phyloP scores from a whole-genome alignment of 192 early-diverging fungal species.

The Mortierella antarctica region DNA sequence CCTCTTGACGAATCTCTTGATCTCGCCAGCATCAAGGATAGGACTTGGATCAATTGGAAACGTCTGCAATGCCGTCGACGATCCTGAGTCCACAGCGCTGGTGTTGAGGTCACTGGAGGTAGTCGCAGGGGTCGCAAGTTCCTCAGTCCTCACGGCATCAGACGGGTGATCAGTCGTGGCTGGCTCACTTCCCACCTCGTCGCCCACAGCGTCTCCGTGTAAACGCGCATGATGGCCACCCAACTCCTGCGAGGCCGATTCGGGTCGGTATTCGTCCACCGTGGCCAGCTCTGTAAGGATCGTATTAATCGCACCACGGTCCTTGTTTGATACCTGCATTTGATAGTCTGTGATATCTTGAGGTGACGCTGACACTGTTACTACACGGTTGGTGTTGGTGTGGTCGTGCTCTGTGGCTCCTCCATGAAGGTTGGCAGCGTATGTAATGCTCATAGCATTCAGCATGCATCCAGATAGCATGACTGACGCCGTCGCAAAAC shows the following conservation, averaged over 20 bases:
- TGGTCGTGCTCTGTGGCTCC: too few species aligned
- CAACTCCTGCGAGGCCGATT: background rate
- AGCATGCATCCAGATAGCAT: too few species aligned
- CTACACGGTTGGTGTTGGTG: too few species aligned
- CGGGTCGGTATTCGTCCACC: background rate
- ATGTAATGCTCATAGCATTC: too few species aligned
- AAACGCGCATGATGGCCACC: background rate
- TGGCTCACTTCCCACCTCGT: too few species aligned
- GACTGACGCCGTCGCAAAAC: too few species aligned
- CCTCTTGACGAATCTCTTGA: constrained; percentile 45
- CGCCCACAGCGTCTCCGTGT: background rate
- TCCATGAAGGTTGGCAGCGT: too few species aligned
- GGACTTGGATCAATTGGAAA: constrained; percentile 7
- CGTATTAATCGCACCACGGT: background rate
- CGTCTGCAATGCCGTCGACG: constrained; percentile 9
- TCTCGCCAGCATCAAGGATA: constrained; percentile 28
- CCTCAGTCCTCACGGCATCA: background rate
- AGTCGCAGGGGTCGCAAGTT: background rate
- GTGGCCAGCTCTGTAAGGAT: constrained; percentile 7
- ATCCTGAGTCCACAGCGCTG: background rate
- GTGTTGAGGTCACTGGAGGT: background rate
- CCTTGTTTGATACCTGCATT: constrained; percentile 8
- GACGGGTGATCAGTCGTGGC: background rate
- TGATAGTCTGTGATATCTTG: constrained; percentile 6
- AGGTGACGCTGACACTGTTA: background rate